Evolutionary conservation across 805 yeast species (phyloP), one percentile per base, ranked within the genome.

Genomic region (Isabelozyma heimii): DNA sequence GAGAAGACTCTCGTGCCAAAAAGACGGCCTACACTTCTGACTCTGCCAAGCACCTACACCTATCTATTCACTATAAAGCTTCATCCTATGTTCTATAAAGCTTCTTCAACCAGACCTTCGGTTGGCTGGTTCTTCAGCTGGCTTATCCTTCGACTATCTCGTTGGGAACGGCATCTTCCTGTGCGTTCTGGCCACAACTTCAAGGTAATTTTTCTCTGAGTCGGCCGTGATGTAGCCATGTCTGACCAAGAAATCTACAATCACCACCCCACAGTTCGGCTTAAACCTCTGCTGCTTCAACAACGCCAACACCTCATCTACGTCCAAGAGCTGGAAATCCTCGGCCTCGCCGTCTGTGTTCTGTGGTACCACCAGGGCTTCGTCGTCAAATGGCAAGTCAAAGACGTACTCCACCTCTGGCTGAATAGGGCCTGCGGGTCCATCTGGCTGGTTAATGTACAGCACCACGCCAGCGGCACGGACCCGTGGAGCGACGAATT

Each of bases 321-420:
- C 60, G 4, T 72, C 63, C 83, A 89, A 73, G 42, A 91, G 70
- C 49, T 67, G 59, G 65, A 94, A 94, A 50, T 80, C 83, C 50
- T 83, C 86, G 0, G 90, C 75, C 87, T 73, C 96, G 83, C 59
- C 72, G 45, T 74, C 79, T n/a, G 59, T 64, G 48, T 48, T 77
- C 4, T 46, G 53, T 5, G 77, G 97, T 83, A 51, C 54, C 39
- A 37, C 71, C 60, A 50, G 65, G 37, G 44, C 63, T 27, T 68
- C 76, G 15, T 69, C 73, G 27, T 75, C 78, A 63, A 83, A 78
- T 44, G 68, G 68, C 46, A 94, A 55, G 58, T 94, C 99, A 62
- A 82, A 94, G 5, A 87, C 68, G 59, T 82, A 88, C 61, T 91
- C 92, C 8, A 88, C 83, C 64, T 94, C 99, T 0, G 97, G 97